Conservation (phyloP, 768 basidiomycete genomes). For the Multifurca ochricompacta region DNA sequence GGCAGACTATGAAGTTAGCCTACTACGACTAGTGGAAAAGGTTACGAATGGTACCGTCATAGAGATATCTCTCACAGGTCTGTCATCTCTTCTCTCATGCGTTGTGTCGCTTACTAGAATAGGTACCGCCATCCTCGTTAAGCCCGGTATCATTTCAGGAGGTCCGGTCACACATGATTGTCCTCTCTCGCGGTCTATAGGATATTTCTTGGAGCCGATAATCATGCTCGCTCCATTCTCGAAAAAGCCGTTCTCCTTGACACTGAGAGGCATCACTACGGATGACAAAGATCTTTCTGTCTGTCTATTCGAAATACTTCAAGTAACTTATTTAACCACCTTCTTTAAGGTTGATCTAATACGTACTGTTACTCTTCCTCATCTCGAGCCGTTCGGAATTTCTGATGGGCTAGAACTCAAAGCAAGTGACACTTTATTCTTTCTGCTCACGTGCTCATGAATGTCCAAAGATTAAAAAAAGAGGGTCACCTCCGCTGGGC, state of each 20-base stretch:
- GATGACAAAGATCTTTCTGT: conserved; percentile 91
- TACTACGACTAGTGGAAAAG: conserved; percentile 81
- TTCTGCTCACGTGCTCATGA: neutral
- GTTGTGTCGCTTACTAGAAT: neutral
- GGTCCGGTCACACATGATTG: conserved; percentile 81
- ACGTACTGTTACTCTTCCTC: conserved; percentile 84
- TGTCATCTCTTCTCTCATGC: conserved; percentile 19
- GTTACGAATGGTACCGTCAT: conserved; percentile 90
- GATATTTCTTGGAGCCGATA: conserved; percentile 90
- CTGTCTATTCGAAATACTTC: conserved; percentile 22
- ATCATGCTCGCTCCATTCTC: conserved; percentile 89
- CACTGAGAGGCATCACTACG: conserved; percentile 84
- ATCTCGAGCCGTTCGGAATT: conserved; percentile 84
- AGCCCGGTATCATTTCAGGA: conserved; percentile 86
- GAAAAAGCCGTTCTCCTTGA: conserved; percentile 77
- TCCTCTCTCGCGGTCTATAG: conserved; percentile 78
- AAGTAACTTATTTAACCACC: neutral
- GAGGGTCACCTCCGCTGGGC: conserved; percentile 85
- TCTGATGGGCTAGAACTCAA: conserved; percentile 85
- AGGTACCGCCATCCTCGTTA: conserved; percentile 90
- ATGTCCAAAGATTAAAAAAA: conserved; percentile 75
- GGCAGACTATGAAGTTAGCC: conserved; percentile 86
- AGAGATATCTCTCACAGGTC: conserved; percentile 94
- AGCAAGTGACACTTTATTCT: conserved; percentile 35
- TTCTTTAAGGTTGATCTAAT: conserved; percentile 71